phyloP scores from a whole-genome alignment of 805 yeast genomes.

The Yamadazyma kitorensis region DNA sequence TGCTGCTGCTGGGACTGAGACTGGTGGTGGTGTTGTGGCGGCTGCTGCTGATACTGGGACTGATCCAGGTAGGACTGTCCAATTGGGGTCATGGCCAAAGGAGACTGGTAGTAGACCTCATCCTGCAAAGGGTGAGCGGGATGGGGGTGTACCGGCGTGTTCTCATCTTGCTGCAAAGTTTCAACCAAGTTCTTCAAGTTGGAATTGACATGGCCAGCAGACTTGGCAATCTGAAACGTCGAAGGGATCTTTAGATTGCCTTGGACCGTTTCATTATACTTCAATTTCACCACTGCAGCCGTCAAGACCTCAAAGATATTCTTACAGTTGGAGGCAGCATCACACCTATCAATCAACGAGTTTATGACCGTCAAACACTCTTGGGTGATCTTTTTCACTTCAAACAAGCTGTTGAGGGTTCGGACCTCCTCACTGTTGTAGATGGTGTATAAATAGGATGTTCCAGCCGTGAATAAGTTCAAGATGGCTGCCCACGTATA shows the following conservation, averaged over 20 bases:
- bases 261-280: conserved; percentile 38
- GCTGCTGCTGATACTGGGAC: not conserved
- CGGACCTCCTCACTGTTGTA: conserved; percentile 64
- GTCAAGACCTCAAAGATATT: conserved; percentile 70
- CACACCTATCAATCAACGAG: conserved; percentile 66
- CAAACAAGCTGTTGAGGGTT: conserved; percentile 41
- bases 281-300: conserved; percentile 65
- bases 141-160: conserved; percentile 2
- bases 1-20: not conserved
- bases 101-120: not conserved
- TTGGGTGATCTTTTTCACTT: conserved; percentile 46
- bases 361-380: conserved; percentile 57
- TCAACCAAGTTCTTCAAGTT: conserved; percentile 39
- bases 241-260: conserved; percentile 23
- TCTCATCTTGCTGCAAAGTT: conserved; percentile 17
- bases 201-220: conserved; percentile 33
- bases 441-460: conserved; percentile 74
- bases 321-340: conserved; percentile 70
- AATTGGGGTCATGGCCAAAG: not conserved
- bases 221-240: conserved; percentile 18
- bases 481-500: conserved; percentile 95
- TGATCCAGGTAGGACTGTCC: not conserved
- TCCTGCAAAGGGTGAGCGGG: conserved; percentile 1
- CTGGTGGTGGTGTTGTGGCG: not conserved
- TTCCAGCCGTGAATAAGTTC: conserved; percentile 84